A percentile compares a stretch with the other conserved stretches of the same genome.
These are phyloP conservation scores for Ophiobolus disseminans DNA, from an alignment of 2,329 filamentous ascomycete species.

Conservation along the genomic window DNA sequence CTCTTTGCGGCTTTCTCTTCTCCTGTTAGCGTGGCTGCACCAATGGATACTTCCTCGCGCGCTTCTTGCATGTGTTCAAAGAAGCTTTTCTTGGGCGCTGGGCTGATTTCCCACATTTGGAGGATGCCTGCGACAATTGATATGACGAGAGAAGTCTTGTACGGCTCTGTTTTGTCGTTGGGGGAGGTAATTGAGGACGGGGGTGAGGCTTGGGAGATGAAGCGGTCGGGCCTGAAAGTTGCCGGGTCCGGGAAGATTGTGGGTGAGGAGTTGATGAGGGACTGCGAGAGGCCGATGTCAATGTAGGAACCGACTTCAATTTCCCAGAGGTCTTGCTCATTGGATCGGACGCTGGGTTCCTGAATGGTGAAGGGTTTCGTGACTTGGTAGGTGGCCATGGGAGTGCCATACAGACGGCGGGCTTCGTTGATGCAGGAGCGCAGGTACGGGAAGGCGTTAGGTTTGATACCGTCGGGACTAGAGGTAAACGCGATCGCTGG, in stretches of 20 bases:
- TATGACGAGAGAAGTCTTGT: constrained; percentile 34
- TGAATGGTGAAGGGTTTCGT: constrained; percentile 29
- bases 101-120: constrained; percentile 45
- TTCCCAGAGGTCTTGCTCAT: constrained; percentile 33
- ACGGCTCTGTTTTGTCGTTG: constrained; percentile 19
- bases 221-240: constrained; percentile 38
- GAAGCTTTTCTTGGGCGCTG: constrained; percentile 43
- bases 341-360: constrained; percentile 25
- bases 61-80: constrained; percentile 43
- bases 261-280: constrained; percentile 40
- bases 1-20: constrained; percentile 17
- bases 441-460: constrained; percentile 32
- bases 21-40: constrained; percentile 28
- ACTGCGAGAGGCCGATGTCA: constrained; percentile 40
- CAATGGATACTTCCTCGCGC: constrained; percentile 37
- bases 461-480: constrained; percentile 15
- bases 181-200: constrained; percentile 26
- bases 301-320: constrained; percentile 35
- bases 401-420: constrained; percentile 38
- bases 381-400: constrained; percentile 26
- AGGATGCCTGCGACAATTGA: constrained; percentile 41
- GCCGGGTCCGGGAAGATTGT: constrained; percentile 27
- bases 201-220: constrained; percentile 16
- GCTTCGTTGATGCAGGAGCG: constrained; percentile 42
- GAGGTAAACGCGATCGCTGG: constrained; percentile 37